A percentile compares a stretch with the other conserved stretches of the same genome.
Evolutionary conservation across 1,284 basidiomycete species (phyloP).

Genomic region (Cystobasidiaceae sp.): DNA sequence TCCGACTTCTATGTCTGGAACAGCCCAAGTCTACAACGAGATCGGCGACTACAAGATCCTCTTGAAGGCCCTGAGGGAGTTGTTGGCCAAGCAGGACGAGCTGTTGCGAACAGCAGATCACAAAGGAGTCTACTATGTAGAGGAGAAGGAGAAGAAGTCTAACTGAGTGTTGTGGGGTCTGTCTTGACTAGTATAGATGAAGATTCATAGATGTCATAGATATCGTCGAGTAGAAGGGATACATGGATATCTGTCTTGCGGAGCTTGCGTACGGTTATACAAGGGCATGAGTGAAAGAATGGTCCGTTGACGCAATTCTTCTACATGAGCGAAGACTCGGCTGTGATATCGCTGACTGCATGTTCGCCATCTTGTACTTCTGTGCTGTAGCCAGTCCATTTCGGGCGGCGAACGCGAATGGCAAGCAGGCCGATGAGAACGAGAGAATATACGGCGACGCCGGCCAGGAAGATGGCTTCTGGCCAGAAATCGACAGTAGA

Average conservation of each 20-base stretch:
- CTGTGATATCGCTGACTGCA: neutral
- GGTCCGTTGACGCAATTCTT: too few species aligned
- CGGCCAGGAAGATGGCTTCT: slow-evolving; percentile 24
- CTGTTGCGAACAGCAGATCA: neutral
- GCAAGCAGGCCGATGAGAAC: slow-evolving; percentile 6
- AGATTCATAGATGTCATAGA: neutral
- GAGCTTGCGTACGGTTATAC: too few species aligned
- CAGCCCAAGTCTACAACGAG: slow-evolving; percentile 38
- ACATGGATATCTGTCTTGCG: too few species aligned
- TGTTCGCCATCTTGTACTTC: neutral
- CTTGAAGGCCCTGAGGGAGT: slow-evolving; percentile 41
- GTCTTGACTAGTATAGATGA: neutral
- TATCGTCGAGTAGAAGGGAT: neutral
- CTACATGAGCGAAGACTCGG: neutral
- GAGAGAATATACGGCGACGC: neutral
- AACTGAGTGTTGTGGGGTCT: neutral
- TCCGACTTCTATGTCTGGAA: slow-evolving; percentile 17
- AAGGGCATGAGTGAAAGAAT: too few species aligned
- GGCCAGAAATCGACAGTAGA: slow-evolving; percentile 23
- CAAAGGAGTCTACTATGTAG: neutral
- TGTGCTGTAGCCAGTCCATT: slow-evolving; percentile 19
- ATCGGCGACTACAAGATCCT: slow-evolving; percentile 47
- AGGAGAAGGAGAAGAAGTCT: neutral
- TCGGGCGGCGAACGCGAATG: slow-evolving; percentile 20
- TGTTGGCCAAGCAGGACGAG: slow-evolving; percentile 37